Percentiles rank a stretch among this genome's conserved stretches.
phyloP scores from a whole-genome alignment of 768 basidiomycete species.

The Tremella yokohamensis region DNA sequence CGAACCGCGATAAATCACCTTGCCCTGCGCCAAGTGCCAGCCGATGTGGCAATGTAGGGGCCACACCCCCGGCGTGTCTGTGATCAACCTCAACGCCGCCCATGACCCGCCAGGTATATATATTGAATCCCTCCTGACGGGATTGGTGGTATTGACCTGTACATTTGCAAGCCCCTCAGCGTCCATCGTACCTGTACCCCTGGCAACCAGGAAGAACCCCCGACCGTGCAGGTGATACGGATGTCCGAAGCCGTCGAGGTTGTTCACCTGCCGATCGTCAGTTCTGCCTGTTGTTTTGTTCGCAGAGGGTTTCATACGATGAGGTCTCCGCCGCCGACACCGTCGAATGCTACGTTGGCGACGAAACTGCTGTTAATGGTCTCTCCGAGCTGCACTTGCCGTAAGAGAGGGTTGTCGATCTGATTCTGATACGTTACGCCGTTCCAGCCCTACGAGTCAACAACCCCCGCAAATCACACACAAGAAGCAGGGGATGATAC shows the following conservation, averaged over 20 bases:
- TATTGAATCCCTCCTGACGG: constrained; percentile 54
- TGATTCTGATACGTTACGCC: constrained; percentile 25
- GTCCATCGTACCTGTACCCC: constrained; percentile 24
- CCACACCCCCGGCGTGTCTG: constrained; percentile 60
- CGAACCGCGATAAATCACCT: constrained; percentile 6
- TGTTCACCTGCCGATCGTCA: constrained; percentile 17
- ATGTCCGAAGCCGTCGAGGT: constrained; percentile 27
- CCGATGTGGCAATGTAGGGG: constrained; percentile 57
- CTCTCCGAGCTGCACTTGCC: constrained; percentile 12
- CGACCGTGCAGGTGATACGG: constrained; percentile 35
- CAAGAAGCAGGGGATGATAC: constrained; percentile 3
- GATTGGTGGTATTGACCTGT: constrained; percentile 50
- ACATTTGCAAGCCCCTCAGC: neutral
- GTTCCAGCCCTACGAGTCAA: constrained; percentile 26
- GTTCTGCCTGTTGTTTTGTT: neutral
- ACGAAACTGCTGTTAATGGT: constrained; percentile 14
- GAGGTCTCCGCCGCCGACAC: constrained; percentile 23
- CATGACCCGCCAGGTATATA: constrained; percentile 52
- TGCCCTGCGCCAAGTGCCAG: constrained; percentile 32
- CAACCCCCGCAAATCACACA: neutral
- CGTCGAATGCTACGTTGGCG: constrained; percentile 16
- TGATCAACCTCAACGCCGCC: constrained; percentile 56
- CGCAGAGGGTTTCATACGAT: constrained; percentile 3
- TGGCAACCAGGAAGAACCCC: constrained; percentile 25
- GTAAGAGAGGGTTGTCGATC: constrained; percentile 25